Base-by-base conservation (phyloP, 306 rosid species). In the Leucaena leucocephala region DNA sequence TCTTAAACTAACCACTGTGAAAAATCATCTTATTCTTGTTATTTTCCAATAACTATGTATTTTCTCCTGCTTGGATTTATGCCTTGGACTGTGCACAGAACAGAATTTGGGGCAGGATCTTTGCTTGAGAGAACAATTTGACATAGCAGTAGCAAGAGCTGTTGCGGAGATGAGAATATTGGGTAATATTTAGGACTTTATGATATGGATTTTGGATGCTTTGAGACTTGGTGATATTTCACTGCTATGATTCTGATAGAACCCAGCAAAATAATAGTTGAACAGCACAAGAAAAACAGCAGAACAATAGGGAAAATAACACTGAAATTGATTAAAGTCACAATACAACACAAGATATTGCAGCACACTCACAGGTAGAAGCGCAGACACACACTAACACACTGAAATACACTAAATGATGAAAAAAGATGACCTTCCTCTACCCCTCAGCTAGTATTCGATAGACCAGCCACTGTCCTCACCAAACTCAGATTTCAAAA, bases 131-230 rank as follows among this genome's bases (percentile, higher is more conserved):
- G 98, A 95, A 87, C 50, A 90, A 82, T 90, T 84, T 79, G 98
- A 95, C 81, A 78, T 95, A 75, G 96, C 93, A 55, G 91, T 92
- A 59, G 97, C 98, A 55, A 92, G 98, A 82, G 98, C 98, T 3
- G 98, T 92, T 75, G 97, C 98, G 1, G 97, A 95, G 81, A 92
- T 93, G 96, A 85, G 98, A 88, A 46, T 89, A 63, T 83, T 95
- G 77, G 97, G 97, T 89, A 82, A 74, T 69, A 57, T 76, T 69
- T 55, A 43, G 40, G 74, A 21, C 19, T 61, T 81, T 39, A 33
- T 64, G 34, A 71, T 68, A 54, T 54, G 42, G 39, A 69, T 74
- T 35, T 68, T 66, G 46, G 39, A 46, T 84, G 33, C 63, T n/a
- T 65, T 7, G 58, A 58, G 55, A 67, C 69, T 72, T 34, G 12